These are phyloP conservation scores for Pichia sp. DNA, from an alignment of 1,139 yeast species.

Conservation along the genomic window DNA sequence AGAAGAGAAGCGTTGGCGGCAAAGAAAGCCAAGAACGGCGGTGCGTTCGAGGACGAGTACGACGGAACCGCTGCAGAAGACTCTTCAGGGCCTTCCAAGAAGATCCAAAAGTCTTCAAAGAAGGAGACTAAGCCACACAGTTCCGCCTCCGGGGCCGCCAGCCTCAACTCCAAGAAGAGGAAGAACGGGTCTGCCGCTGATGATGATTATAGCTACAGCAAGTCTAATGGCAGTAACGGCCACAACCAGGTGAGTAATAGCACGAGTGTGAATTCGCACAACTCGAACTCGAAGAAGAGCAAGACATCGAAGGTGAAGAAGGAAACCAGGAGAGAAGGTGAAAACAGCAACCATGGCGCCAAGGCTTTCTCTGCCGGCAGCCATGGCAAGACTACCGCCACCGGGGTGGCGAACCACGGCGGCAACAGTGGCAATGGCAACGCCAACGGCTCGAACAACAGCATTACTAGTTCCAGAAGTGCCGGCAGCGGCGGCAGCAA, in stretches of 20 bases:
- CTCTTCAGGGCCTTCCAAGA: conserved; percentile 18
- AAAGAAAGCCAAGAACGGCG: conserved; percentile 49
- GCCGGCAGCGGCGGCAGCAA: background rate
- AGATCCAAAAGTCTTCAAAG: conserved; percentile 3
- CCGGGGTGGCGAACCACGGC: background rate
- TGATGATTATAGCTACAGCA: conserved; percentile 2
- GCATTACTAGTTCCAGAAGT: background rate
- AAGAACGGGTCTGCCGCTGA: background rate
- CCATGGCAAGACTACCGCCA: background rate
- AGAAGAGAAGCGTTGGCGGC: conserved; percentile 92
- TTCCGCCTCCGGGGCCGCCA: background rate
- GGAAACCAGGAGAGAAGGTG: conserved; percentile 6
- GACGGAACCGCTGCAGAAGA: conserved; percentile 29
- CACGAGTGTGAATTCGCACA: background rate
- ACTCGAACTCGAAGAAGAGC: conserved; percentile 3
- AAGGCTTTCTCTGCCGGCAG: background rate
- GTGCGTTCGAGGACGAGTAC: conserved; percentile 36
- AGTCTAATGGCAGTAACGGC: background rate
- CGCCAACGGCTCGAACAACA: background rate
- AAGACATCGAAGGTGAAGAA: conserved; percentile 4
- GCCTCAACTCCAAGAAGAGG: conserved; percentile 6
- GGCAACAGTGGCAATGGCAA: background rate
- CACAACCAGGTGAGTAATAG: background rate
- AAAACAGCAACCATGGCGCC: background rate
- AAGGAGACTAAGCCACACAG: conserved; percentile 3